These are phyloP conservation scores for Mycotypha africana DNA, from an alignment of 371 early-diverging fungal genomes.

Conservation along the genomic window DNA sequence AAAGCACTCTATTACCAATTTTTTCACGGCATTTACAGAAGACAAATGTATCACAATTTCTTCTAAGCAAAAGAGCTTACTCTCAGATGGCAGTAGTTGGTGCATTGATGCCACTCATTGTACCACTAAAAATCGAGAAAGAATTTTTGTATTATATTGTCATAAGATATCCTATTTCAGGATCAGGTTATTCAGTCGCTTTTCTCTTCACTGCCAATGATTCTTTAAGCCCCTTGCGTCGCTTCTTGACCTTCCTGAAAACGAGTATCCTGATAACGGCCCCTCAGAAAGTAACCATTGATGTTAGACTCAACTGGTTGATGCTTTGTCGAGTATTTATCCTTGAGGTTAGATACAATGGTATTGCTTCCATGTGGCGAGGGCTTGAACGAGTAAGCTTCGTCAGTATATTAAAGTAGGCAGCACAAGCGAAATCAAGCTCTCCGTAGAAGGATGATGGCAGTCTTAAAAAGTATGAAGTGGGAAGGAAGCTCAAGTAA, in stretches of 20 bases:
- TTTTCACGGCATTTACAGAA: too few species aligned
- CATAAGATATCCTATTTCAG: too few species aligned
- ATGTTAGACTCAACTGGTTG: too few species aligned
- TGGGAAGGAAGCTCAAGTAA: neutral
- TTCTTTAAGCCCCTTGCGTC: too few species aligned
- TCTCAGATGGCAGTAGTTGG: too few species aligned
- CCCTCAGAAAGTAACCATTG: neutral
- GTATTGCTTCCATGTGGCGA: constrained; percentile 1
- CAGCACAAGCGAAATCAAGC: neutral
- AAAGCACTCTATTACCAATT: too few species aligned
- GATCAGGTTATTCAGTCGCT: too few species aligned
- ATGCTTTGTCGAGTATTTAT: neutral
- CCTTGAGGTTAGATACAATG: neutral
- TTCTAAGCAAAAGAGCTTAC: too few species aligned
- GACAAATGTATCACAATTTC: too few species aligned
- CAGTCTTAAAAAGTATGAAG: neutral
- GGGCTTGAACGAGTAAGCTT: neutral
- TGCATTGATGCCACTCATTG: neutral
- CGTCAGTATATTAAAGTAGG: constrained; percentile 1
- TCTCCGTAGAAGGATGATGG: neutral
- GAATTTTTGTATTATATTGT: neutral
- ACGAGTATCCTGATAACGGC: too few species aligned
- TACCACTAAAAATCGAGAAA: neutral
- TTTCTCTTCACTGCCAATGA: too few species aligned
- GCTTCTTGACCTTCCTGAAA: too few species aligned